Evolutionary conservation across 805 yeast genomes (phyloP).

Genomic region (Starmerella bacillaris): DNA sequence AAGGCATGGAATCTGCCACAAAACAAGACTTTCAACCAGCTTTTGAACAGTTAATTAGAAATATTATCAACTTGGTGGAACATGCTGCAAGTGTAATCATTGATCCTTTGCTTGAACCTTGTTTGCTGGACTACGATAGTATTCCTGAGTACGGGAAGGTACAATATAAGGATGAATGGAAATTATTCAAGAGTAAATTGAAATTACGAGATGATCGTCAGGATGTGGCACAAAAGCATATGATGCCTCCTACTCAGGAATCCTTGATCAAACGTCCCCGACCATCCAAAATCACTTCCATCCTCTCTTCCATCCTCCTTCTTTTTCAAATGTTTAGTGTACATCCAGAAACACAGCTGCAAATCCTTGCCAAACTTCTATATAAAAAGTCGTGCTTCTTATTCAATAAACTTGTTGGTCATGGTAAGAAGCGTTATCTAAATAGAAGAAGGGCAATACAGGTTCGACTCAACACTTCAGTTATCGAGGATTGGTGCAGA

Average conservation of each 20-base stretch:
- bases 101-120: constrained; percentile 14
- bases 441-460: constrained; percentile 79
- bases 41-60: constrained; percentile 7
- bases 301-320: constrained; percentile 72
- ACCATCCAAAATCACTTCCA: constrained; percentile 68
- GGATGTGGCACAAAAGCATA: constrained; percentile 55
- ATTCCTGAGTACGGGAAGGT: constrained; percentile 68
- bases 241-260: constrained; percentile 64
- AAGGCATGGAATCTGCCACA: constrained; percentile 25
- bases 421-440: constrained; percentile 37
- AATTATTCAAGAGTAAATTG: constrained; percentile 25
- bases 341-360: constrained; percentile 59
- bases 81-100: constrained; percentile 8
- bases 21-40: constrained; percentile 11
- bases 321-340: constrained; percentile 68
- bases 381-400: constrained; percentile 57
- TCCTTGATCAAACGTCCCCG: constrained; percentile 71
- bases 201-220: constrained; percentile 39
- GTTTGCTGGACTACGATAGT: constrained; percentile 46
- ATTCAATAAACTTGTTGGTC: constrained; percentile 54
- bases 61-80: constrained; percentile 6
- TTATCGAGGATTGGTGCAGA: constrained; percentile 86
- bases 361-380: constrained; percentile 58
- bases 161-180: constrained; percentile 59
- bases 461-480: constrained; percentile 66